Evolutionary conservation across 441 rosid genomes (phyloP), one percentile per base, ranked within the genome.

Genomic region (Lagerstroemia fauriei): DNA sequence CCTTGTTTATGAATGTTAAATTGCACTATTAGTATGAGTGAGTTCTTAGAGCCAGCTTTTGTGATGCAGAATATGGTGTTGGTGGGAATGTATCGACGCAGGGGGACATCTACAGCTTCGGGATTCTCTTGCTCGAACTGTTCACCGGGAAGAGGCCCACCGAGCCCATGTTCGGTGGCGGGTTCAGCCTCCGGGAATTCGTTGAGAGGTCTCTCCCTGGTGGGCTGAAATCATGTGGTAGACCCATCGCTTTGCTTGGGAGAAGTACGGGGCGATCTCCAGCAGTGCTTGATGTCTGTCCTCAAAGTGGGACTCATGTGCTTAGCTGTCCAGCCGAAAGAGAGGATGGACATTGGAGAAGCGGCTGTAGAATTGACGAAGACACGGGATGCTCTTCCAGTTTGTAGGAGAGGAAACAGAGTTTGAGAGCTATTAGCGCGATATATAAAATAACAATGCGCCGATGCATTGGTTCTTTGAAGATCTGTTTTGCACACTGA

Each of bases 81-180:
- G 92, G 92, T 27, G 56, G 73, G 78, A 82, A 83, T 46, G 87
- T 91, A 24, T 85, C 92, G 31, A 83, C 84, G 20, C 85, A 86
- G 12, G 91, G 91, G 80, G 93, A 92, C 80, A 89, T 84, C 17
- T 90, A 87, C 66, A 91, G 92, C 86, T 90, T 82, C 41, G 92
- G 90, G 78, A 90, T 92, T 51, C 76, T 85, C 87, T 75, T 91
- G 79, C 86, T 92, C 0, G 91, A 89, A 87, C 44, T 91, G 20
- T 84, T 88, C 57, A 90, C 89, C 1, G 88, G 90, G 10, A 91
- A 85, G 78, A 87, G 85, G 29, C 92, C 95, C 11, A 89, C 85
- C 22, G 75, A 38, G 7, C n/a, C 75, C 9, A 71, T 71, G 75
- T 71, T 71, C n/a, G 24, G 9, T 6, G 46, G 48, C 11, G n/a